phyloP scores from a whole-genome alignment of 305 asterid genomes.

The Solanum hybrid region DNA sequence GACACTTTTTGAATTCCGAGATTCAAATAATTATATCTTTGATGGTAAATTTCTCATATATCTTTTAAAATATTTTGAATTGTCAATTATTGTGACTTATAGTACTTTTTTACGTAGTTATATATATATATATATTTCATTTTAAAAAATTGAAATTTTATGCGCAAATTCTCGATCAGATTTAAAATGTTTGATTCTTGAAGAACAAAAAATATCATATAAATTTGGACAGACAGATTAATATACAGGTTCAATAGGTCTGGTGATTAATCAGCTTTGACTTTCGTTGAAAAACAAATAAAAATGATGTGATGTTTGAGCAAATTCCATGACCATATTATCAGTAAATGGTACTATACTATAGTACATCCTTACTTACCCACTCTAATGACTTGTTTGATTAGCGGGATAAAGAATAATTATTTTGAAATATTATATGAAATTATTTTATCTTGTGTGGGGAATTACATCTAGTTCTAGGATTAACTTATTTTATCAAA shows the following conservation, averaged over 20 bases:
- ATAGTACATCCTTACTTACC: neutral
- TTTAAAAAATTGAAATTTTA: no score
- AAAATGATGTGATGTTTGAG: neutral
- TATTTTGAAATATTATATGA: neutral
- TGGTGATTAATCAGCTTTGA: neutral
- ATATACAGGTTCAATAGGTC: neutral
- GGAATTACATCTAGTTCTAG: neutral
- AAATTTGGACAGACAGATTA: rapidly evolving
- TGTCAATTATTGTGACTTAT: no score
- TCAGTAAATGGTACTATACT: neutral
- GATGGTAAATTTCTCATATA: no score
- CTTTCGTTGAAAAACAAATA: neutral
- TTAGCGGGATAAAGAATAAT: neutral
- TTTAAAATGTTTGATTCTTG: rapidly evolving
- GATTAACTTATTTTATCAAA: neutral
- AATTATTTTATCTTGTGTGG: neutral
- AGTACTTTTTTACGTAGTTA: no score
- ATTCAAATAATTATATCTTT: no score
- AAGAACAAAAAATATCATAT: neutral
- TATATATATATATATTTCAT: no score
- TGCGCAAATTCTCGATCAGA: rapidly evolving
- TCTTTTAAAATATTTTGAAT: neutral
- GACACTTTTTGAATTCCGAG: no score
- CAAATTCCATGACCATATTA: neutral
- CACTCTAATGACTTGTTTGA: neutral